These are phyloP conservation scores for Planoprotostelium fungivorum DNA, from an alignment of 78 protist genomes.

Conservation along the genomic window DNA sequence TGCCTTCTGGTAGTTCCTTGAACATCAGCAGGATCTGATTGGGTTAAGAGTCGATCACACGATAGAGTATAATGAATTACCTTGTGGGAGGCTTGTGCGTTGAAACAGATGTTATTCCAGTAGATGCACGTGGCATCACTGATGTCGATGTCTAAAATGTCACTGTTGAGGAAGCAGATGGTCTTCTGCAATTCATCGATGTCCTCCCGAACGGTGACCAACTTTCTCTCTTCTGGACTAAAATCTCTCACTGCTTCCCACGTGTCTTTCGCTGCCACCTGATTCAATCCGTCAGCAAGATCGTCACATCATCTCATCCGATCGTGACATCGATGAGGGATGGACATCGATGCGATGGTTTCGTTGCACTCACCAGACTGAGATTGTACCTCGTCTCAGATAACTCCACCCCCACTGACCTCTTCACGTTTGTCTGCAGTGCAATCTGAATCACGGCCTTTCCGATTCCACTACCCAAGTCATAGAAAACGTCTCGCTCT, in stretches of 20 bases:
- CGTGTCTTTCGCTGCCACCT: neutral
- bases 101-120: neutral
- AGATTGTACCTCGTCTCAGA: neutral
- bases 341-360: neutral
- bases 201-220: neutral
- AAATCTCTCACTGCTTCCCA: neutral
- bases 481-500: neutral
- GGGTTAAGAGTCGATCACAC: neutral
- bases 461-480: neutral
- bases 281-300: neutral
- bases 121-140: neutral
- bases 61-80: neutral
- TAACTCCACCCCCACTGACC: neutral
- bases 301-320: neutral
- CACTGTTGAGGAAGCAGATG: neutral
- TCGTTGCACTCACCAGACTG: neutral
- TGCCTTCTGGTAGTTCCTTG: neutral
- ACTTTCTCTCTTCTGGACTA: neutral
- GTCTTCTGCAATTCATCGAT: neutral
- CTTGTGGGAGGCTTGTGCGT: neutral
- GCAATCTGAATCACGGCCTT: neutral
- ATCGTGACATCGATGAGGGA: no score
- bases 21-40: neutral
- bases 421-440: neutral
- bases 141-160: neutral